Conservation (phyloP, 1,284 basidiomycete species). For the Caloboletus inedulis region DNA sequence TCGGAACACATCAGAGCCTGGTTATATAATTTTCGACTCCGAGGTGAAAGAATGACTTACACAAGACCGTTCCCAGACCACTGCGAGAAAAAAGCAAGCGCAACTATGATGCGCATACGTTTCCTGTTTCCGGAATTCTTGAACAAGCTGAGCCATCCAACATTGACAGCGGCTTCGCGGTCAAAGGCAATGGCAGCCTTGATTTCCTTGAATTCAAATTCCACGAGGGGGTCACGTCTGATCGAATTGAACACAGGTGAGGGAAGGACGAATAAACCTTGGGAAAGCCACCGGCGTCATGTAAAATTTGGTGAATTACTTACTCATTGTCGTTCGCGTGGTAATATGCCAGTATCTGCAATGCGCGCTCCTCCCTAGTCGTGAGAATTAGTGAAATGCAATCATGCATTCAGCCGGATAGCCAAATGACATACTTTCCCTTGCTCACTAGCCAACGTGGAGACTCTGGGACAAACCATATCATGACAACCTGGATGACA, state of each 20-base stretch:
- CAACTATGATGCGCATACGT: conserved; percentile 65
- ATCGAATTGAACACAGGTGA: not conserved
- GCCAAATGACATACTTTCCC: conserved; percentile 31
- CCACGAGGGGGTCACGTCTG: conserved; percentile 63
- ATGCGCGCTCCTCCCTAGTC: conserved; percentile 52
- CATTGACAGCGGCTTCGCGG: conserved; percentile 46
- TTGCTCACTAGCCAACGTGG: conserved; percentile 67
- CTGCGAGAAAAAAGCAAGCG: conserved; percentile 67
- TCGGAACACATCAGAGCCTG: not conserved
- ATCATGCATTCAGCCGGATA: not conserved
- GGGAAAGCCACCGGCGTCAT: not conserved
- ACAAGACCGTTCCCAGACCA: conserved; percentile 75
- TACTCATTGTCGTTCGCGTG: conserved; percentile 64
- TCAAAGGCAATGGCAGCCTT: conserved; percentile 66
- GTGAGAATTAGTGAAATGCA: not conserved
- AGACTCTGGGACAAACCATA: conserved; percentile 65
- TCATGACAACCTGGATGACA: conserved; percentile 53
- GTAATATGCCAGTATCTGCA: conserved; percentile 65
- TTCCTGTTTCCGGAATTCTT: conserved; percentile 52
- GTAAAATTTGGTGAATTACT: not conserved
- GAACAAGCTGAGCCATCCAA: conserved; percentile 42
- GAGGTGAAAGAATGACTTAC: conserved; percentile 45
- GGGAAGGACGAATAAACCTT: not conserved
- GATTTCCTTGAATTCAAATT: conserved; percentile 74
- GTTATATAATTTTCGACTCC: not conserved